Evolutionary conservation across 2,329 filamentous ascomycete species (phyloP), one percentile per base, ranked within the genome.

Genomic region (Arachnomyces sp.): DNA sequence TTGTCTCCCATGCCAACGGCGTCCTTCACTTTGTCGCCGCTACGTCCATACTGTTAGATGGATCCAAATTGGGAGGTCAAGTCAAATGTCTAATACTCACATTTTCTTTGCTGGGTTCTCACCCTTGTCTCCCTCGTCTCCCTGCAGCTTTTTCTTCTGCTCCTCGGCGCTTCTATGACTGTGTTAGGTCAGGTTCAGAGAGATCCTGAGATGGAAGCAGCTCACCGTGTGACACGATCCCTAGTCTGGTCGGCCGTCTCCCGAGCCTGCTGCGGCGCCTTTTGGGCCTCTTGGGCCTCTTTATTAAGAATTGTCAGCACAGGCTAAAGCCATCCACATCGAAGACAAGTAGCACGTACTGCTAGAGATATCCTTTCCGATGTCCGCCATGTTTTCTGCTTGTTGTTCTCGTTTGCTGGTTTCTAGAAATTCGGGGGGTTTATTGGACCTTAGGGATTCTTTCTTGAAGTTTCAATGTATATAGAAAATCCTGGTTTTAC

Each of bases 1-100:
- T 60, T 53, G 15, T 57, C 54, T 46, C 62, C 57, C 48, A 68
- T 42, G 29, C 65, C 65, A 7, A 69, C 44, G 25, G 64, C 55
- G 37, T 57, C 44, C 63, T 70, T 71, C 52, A 67, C 51, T 58
- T 69, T 64, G 44, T 69, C 63, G 16, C 57, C 58, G 49, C 64
- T 67, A 29, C 43, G 33, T 15, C 18, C 36, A 12, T 17, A 21
- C 30, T 17, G 38, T 52, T 36, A 38, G 28, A n/a, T 7, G n/a
- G 9, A 15, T 6, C 12, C 11, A 13, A 31, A 16, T 7, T 7
- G 25, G 4, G 3, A 2, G 28, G 13, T 14, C 7, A 31, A 25
- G 9, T 25, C 5, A 5, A 9, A 9, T 9, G 21, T 9, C 21
- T 21, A 15, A 13, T 41, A 52, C 64, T 58, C 56, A 68, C 65